These are phyloP conservation scores for Jackrogersella minutella DNA, from an alignment of 495 filamentous ascomycete genomes.

Conservation along the genomic window DNA sequence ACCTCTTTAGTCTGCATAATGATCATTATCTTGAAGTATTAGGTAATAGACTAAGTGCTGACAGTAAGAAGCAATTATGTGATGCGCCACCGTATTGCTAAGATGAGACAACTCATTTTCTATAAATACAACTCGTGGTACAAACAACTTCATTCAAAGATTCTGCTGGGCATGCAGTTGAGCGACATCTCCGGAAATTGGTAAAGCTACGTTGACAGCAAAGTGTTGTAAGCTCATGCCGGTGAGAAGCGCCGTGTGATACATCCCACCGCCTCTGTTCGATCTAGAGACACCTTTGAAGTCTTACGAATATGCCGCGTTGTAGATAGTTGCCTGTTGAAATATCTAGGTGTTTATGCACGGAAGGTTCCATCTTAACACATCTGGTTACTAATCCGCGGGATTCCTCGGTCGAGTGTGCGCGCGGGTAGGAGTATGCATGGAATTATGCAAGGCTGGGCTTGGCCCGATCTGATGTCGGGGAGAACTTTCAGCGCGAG, in stretches of 20 bases:
- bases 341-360: not conserved
- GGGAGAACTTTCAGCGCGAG: not conserved
- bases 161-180: not conserved
- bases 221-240: slow-evolving; percentile 12
- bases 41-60: not conserved
- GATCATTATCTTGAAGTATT: not conserved
- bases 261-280: not conserved
- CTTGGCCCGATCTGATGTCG: not conserved
- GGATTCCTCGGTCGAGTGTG: not conserved
- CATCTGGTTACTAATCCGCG: slow-evolving; percentile 1
- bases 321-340: not conserved
- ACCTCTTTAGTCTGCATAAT: not conserved
- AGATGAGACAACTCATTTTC: slow-evolving; percentile 12
- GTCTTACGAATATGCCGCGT: slow-evolving; percentile 5
- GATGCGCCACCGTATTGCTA: slow-evolving; percentile 2
- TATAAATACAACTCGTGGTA: slow-evolving; percentile 15
- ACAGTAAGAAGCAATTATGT: not conserved
- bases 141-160: not conserved
- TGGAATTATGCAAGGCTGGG: slow-evolving; percentile 4
- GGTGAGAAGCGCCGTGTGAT: not conserved
- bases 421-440: slow-evolving; percentile 16
- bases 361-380: not conserved
- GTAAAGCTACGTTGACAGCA: slow-evolving; percentile 4
- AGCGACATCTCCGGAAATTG: slow-evolving; percentile 5
- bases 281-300: slow-evolving; percentile 6